Evolutionary conservation across 2,329 filamentous ascomycete genomes (phyloP).

Genomic region (Monilinia fructigena): DNA sequence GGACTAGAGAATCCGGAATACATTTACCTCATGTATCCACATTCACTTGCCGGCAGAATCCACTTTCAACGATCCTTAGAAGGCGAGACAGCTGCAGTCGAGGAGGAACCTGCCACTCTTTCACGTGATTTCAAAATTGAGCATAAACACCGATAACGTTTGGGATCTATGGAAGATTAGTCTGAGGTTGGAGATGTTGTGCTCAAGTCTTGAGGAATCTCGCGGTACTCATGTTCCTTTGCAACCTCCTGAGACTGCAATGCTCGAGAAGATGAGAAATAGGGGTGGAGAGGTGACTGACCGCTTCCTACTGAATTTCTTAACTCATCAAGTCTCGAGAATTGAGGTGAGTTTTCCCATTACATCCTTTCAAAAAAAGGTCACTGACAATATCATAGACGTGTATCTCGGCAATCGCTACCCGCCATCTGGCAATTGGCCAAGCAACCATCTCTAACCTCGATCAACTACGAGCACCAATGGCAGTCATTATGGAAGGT

Average conservation of each 20-base stretch:
- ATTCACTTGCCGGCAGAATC: slow-evolving; percentile 78
- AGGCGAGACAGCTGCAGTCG: slow-evolving; percentile 45
- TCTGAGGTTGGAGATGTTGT: slow-evolving; percentile 88
- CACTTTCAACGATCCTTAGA: slow-evolving; percentile 54
- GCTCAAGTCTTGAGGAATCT: slow-evolving; percentile 77
- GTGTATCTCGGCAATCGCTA: slow-evolving; percentile 73
- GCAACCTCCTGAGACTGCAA: slow-evolving; percentile 76
- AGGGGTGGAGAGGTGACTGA: slow-evolving; percentile 85
- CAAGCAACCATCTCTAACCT: slow-evolving; percentile 61
- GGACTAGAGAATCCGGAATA: slow-evolving; percentile 96
- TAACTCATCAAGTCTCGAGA: slow-evolving; percentile 92
- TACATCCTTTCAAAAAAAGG: slow-evolving; percentile 24
- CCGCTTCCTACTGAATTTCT: slow-evolving; percentile 79
- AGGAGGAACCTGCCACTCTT: slow-evolving; percentile 55
- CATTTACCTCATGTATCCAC: slow-evolving; percentile 93
- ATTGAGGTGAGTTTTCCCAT: slow-evolving; percentile 71
- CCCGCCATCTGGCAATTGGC: slow-evolving; percentile 77
- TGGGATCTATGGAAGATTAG: slow-evolving; percentile 91
- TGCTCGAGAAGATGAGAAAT: slow-evolving; percentile 72
- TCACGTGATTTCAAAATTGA: slow-evolving; percentile 63
- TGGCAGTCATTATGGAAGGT: slow-evolving; percentile 66
- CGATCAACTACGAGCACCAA: slow-evolving; percentile 73
- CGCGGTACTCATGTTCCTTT: slow-evolving; percentile 54
- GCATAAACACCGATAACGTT: slow-evolving; percentile 71
- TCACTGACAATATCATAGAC: slow-evolving; percentile 53